Base-by-base conservation (phyloP, 2,329 filamentous ascomycete genomes). In the Sclerotinia glacialis region DNA sequence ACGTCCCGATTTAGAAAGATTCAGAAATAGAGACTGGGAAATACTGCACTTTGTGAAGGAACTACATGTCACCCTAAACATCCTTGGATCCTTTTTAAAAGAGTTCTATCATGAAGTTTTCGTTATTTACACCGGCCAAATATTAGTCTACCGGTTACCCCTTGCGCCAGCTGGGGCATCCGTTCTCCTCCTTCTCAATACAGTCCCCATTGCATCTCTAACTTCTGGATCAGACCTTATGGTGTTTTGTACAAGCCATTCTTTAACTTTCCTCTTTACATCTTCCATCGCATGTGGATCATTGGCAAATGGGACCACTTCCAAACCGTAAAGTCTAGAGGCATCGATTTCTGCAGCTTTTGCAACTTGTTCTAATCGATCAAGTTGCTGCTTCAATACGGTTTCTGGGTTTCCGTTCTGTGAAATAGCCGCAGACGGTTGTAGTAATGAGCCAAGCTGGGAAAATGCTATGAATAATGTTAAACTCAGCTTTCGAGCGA, bases 161-260 rank as follows among this genome's bases (percentile, higher is more conserved):
- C 70, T 76, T 23, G 88, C 87, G 2, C 88, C 87, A 21, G 82
- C 81, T 1, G 88, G 88, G 18, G 83, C 88, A 73, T 88, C 86
- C 18, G 81, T 77, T 71, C 89, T 83, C 72, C 86, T 80, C 74
- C 83, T 86, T 76, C 85, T 83, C 67, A 93, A 79, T 37, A 88
- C 87, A 67, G 83, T 84, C 31, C 87, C 87, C 72, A 97, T 82
- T 0, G 93, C 93, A 77, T 92, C 89, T 72, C 88, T 85, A 11
- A 98, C 94, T 79, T 94, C 91, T 0, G 88, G 89, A 77, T 94
- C 91, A 58, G 85, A 86, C 71, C 87, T 84, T 68, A 96, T 90
- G 18, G 89, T 93, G 75, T 96, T 96, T 77, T 96, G 88, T 61
- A 97, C 87, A 72, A 98, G 81, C 84, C 92, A 96, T 74, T 95